Conservation (phyloP, 2,329 filamentous ascomycete species). For the Colletotrichum nymphaeae region DNA sequence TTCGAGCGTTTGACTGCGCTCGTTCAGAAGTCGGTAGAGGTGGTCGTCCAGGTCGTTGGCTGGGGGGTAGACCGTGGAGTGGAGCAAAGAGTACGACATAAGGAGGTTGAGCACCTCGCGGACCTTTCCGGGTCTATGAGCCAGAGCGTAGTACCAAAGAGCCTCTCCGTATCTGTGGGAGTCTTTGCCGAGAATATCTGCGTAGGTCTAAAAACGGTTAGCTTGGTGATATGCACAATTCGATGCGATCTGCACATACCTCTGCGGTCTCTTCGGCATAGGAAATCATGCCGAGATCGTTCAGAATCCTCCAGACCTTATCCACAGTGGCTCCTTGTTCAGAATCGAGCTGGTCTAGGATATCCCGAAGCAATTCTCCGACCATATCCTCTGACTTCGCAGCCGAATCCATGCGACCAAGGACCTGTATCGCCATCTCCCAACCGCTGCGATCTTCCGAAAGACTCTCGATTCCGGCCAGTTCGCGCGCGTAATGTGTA, state of each 20-base stretch:
- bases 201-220: constrained; percentile 74
- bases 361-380: constrained; percentile 74
- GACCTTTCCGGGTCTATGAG: constrained; percentile 82
- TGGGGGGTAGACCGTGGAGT: constrained; percentile 84
- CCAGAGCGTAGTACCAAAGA: constrained; percentile 90
- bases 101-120: constrained; percentile 88
- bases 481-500: constrained; percentile 77
- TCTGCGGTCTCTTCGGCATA: constrained; percentile 86
- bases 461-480: constrained; percentile 68
- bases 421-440: constrained; percentile 87
- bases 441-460: constrained; percentile 75
- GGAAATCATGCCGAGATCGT: constrained; percentile 79
- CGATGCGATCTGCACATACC: constrained; percentile 60
- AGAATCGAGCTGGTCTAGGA: constrained; percentile 71
- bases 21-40: constrained; percentile 75
- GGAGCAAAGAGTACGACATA: constrained; percentile 86
- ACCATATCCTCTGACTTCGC: constrained; percentile 80
- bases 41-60: constrained; percentile 78
- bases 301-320: constrained; percentile 82
- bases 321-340: constrained; percentile 80
- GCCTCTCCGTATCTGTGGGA: constrained; percentile 86
- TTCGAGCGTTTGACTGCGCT: constrained; percentile 78
- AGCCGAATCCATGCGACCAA: constrained; percentile 83
- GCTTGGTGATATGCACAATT: constrained; percentile 1
- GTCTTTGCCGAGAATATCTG: constrained; percentile 78